Evolutionary conservation across 768 basidiomycete genomes (phyloP).

Genomic region (Floccularia luteovirens): DNA sequence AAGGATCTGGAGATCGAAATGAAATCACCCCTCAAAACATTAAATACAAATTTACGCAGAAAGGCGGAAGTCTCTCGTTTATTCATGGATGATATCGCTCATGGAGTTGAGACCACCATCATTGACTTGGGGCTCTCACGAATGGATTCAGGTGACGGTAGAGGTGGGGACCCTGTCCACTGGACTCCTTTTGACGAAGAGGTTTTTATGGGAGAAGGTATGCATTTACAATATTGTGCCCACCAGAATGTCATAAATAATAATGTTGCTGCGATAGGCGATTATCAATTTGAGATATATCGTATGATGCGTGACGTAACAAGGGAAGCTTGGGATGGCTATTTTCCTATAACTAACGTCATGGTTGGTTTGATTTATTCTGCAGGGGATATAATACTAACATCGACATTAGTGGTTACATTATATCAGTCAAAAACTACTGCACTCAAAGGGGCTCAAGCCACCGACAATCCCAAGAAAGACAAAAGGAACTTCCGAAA

Average conservation of each 20-base stretch:
- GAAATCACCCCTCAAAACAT: slow-evolving; percentile 20
- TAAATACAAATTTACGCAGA: slow-evolving; percentile 24
- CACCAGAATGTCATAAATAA: slow-evolving; percentile 5
- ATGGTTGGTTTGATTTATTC: slow-evolving; percentile 48
- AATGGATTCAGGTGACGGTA: slow-evolving; percentile 53
- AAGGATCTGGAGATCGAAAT: slow-evolving; percentile 33
- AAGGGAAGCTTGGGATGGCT: slow-evolving; percentile 62
- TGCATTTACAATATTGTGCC: slow-evolving; percentile 6
- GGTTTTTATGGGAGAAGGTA: slow-evolving; percentile 88
- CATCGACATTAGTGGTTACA: slow-evolving; percentile 71
- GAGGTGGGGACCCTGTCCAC: slow-evolving; percentile 38
- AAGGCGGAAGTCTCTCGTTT: slow-evolving; percentile 17
- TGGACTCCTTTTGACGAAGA: slow-evolving; percentile 86
- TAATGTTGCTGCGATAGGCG: slow-evolving; percentile 36
- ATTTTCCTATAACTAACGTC: slow-evolving; percentile 80
- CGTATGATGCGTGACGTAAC: slow-evolving; percentile 73
- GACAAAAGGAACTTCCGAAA: slow-evolving; percentile 18
- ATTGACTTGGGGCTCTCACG: slow-evolving; percentile 94
- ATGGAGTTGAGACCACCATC: slow-evolving; percentile 75
- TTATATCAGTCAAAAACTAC: slow-evolving; percentile 69
- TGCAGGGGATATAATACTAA: slow-evolving; percentile 6
- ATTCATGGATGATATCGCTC: slow-evolving; percentile 56
- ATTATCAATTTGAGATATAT: slow-evolving; percentile 94
- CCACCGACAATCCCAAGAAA: slow-evolving; percentile 38
- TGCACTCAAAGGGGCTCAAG: slow-evolving; percentile 62